Conservation (phyloP, 2,329 filamentous ascomycete species). For the Arthroderma uncinatum region DNA sequence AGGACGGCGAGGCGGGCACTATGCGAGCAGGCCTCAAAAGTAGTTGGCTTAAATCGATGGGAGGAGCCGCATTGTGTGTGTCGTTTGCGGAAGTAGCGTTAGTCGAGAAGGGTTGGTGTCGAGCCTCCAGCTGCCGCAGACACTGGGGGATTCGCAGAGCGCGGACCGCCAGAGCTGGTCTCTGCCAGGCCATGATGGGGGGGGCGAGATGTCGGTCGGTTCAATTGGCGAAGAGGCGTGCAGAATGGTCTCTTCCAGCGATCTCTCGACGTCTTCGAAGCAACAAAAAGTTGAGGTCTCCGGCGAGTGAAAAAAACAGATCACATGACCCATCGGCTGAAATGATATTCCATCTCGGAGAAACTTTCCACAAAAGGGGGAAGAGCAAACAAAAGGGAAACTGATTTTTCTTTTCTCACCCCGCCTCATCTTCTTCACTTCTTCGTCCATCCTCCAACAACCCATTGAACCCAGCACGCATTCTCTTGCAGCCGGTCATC, state of each 20-base stretch:
- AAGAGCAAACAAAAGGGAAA: not conserved
- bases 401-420: constrained; percentile 13
- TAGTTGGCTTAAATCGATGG: constrained; percentile 25
- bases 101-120: constrained; percentile 17
- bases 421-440: constrained; percentile 12
- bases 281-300: constrained; percentile 4
- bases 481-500: constrained; percentile 36
- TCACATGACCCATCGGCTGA: not conserved
- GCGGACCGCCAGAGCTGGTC: constrained; percentile 26
- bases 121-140: constrained; percentile 11
- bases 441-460: constrained; percentile 7
- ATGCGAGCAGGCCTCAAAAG: constrained; percentile 51
- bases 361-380: not conserved
- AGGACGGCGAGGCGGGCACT: constrained; percentile 77
- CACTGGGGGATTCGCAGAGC: constrained; percentile 24
- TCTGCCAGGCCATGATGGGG: constrained; percentile 29
- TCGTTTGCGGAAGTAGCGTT: constrained; percentile 7
- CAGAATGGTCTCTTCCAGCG: not conserved
- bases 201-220: not conserved
- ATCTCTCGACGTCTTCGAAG: not conserved
- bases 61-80: constrained; percentile 21
- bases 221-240: not conserved
- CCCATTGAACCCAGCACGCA: constrained; percentile 8
- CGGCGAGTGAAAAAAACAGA: too few species aligned
- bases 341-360: not conserved